These are phyloP conservation scores for Purpureocillium takamizusanense DNA, from an alignment of 2,329 filamentous ascomycete genomes.

Conservation along the genomic window DNA sequence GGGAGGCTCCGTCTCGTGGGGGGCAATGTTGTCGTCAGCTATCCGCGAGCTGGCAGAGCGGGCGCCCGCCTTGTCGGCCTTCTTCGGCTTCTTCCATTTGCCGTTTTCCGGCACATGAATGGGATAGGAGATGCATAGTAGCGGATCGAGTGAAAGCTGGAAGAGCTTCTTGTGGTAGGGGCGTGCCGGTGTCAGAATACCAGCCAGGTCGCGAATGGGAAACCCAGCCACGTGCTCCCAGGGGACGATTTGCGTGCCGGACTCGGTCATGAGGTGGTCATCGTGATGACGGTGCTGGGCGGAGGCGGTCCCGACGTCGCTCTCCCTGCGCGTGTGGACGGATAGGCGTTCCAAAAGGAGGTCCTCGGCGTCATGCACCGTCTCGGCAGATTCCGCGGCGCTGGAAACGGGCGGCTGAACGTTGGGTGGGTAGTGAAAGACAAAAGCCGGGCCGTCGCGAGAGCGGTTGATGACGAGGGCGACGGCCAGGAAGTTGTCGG, in stretches of 20 bases:
- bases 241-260: slow-evolving; percentile 49
- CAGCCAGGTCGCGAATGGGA: slow-evolving; percentile 68
- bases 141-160: slow-evolving; percentile 70
- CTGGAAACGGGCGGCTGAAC: slow-evolving; percentile 29
- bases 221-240: slow-evolving; percentile 71
- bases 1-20: slow-evolving; percentile 18
- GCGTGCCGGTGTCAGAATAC: slow-evolving; percentile 65
- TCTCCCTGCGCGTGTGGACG: slow-evolving; percentile 22
- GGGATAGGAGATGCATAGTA: slow-evolving; percentile 75
- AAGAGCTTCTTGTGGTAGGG: slow-evolving; percentile 76
- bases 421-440: slow-evolving; percentile 79
- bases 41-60: slow-evolving; percentile 22
- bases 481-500: slow-evolving; percentile 56
- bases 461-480: slow-evolving; percentile 67
- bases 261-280: slow-evolving; percentile 45
- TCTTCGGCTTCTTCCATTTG: slow-evolving; percentile 60
- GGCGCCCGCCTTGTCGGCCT: slow-evolving; percentile 34
- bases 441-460: slow-evolving; percentile 69
- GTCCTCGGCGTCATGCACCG: slow-evolving; percentile 41
- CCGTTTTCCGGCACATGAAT: slow-evolving; percentile 74
- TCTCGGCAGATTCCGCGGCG: slow-evolving; percentile 21
- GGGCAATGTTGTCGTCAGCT: slow-evolving; percentile 19
- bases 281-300: slow-evolving; percentile 43
- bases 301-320: slow-evolving; percentile 23
- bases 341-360: slow-evolving; percentile 37